Conservation (phyloP, 2,329 filamentous ascomycete genomes). For the Trichoderma gracile region DNA sequence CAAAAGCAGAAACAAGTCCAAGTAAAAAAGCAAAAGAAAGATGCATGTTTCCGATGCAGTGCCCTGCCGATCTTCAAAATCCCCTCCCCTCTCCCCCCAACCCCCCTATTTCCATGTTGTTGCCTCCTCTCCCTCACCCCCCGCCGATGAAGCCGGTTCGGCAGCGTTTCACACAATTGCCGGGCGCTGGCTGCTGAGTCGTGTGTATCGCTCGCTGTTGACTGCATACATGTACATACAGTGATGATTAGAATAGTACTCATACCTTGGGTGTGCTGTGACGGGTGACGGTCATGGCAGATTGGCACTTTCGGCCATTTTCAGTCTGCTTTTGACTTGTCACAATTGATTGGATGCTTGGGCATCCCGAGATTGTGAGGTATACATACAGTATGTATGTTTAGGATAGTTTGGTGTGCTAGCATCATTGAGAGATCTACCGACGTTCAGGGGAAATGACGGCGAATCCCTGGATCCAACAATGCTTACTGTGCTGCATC, state of each 20-base stretch:
- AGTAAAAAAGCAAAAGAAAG: not conserved
- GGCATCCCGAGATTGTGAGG: too few relatives aligned
- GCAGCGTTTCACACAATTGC: slow-evolving; percentile 8
- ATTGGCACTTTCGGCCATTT: not conserved
- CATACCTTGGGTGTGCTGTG: too few relatives aligned
- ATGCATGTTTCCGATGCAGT: slow-evolving; percentile 19
- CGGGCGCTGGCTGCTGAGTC: not conserved
- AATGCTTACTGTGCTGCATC: not conserved
- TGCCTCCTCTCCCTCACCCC: too few relatives aligned
- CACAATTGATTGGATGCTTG: too few relatives aligned
- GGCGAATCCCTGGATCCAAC: too few relatives aligned
- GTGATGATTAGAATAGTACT: too few relatives aligned
- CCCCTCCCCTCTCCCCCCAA: not conserved
- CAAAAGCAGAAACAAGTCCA: not conserved
- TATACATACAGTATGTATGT: too few relatives aligned
- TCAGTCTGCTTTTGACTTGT: not conserved
- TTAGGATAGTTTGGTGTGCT: too few relatives aligned
- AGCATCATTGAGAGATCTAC: too few relatives aligned
- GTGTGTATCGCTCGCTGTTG: not conserved
- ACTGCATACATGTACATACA: too few relatives aligned
- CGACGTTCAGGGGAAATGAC: too few relatives aligned
- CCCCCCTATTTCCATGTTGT: not conserved
- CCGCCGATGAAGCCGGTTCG: not conserved
- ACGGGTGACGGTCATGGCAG: not conserved
- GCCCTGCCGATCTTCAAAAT: slow-evolving; percentile 1